phyloP scores from a whole-genome alignment of 164 flowering plant genomes.

The Piper betle region DNA sequence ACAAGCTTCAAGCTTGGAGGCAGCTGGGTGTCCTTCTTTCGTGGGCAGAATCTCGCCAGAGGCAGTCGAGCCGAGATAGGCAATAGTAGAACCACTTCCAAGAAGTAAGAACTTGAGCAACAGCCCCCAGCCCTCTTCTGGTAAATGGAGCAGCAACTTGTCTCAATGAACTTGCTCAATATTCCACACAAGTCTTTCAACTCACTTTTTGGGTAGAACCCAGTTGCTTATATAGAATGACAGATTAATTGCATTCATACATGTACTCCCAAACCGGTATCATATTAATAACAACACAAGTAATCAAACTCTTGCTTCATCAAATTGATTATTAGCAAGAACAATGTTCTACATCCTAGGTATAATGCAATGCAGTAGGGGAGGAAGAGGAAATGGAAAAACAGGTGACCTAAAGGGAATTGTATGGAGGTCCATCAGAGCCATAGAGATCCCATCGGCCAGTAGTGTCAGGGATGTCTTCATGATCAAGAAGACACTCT shows the following conservation, averaged over 20 bases:
- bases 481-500: constrained; percentile 89
- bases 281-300: too few species aligned
- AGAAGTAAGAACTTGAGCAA: constrained; percentile 85
- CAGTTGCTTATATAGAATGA: background rate
- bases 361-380: background rate
- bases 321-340: too few species aligned
- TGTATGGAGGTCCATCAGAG: constrained; percentile 88
- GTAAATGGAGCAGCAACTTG: constrained; percentile 96
- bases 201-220: background rate
- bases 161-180: constrained; percentile 99
- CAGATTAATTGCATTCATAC: too few species aligned
- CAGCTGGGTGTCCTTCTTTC: constrained; percentile 85
- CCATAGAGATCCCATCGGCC: constrained; percentile 96
- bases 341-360: too few species aligned
- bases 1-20: constrained; percentile 88
- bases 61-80: constrained; percentile 71
- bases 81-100: constrained; percentile 81
- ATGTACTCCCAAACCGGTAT: too few species aligned
- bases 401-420: constrained; percentile 54
- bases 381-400: background rate
- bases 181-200: constrained; percentile 4
- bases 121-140: constrained; percentile 53
- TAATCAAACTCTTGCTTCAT: too few species aligned
- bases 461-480: constrained; percentile 92
- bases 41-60: constrained; percentile 69